These are phyloP conservation scores for Canavalia gladiata DNA, from an alignment of 306 rosid species.

Conservation along the genomic window DNA sequence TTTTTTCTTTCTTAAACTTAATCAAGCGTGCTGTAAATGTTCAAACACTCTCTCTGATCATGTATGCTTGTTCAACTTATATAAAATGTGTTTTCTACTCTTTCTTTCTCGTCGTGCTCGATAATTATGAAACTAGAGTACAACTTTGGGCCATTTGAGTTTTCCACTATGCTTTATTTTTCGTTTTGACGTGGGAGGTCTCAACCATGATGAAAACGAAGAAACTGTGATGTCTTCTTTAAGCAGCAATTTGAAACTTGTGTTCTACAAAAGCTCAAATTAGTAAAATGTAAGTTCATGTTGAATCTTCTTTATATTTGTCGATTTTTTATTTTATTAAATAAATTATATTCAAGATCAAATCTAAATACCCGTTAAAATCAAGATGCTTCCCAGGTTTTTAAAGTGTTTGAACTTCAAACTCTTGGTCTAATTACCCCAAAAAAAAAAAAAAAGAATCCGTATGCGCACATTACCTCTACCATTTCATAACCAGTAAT, in stretches of 20 bases:
- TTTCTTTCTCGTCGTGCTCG: no score
- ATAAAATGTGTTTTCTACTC: no score
- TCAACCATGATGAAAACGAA: background rate
- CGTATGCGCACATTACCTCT: background rate
- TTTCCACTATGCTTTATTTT: background rate
- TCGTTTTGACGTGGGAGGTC: no score
- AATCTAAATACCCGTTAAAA: background rate
- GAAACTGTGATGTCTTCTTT: background rate
- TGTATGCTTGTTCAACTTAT: no score
- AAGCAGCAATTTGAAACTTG: background rate
- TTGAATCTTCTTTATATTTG: background rate
- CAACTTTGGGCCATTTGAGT: background rate
- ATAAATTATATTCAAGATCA: background rate
- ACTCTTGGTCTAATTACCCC: slow-evolving; percentile 4
- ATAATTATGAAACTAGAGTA: no score
- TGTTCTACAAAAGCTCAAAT: background rate
- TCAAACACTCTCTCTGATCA: no score
- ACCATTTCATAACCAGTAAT: background rate
- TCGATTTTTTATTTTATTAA: background rate
- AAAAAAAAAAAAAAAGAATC: background rate
- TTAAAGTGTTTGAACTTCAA: background rate
- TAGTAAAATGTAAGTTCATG: background rate
- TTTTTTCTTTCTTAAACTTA: no score
- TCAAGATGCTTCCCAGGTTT: background rate
- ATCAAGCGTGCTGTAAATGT: no score